A percentile compares a stretch with the other conserved stretches of the same genome.
Conservation (phyloP, 192 early-diverging fungal species). For the Umbelopsis sp. region DNA sequence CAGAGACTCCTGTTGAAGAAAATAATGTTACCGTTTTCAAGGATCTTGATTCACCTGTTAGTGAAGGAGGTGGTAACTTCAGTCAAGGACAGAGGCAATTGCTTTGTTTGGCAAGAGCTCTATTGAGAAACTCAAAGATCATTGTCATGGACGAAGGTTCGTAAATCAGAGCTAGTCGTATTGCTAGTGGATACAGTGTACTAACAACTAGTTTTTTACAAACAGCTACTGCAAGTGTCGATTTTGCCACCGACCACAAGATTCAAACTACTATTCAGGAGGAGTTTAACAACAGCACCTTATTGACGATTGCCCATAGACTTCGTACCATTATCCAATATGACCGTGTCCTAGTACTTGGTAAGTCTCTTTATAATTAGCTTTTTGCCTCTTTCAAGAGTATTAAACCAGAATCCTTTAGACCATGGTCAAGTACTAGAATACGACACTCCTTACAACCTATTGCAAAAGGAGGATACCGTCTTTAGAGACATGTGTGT, state of each 20-base stretch:
- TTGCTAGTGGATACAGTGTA: no score
- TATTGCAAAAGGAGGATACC: conserved; percentile 62
- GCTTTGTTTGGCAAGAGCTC: conserved; percentile 78
- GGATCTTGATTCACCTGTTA: conserved; percentile 49
- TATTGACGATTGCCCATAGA: conserved; percentile 57
- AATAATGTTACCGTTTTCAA: conserved; percentile 21
- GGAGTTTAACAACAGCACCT: conserved; percentile 64
- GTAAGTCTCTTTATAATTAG: conserved; percentile 1
- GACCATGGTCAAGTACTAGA: conserved; percentile 82
- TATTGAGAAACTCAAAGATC: conserved; percentile 59
- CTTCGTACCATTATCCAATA: conserved; percentile 57
- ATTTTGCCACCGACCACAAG: conserved; percentile 79
- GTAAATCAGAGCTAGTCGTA: conserved; percentile 65
- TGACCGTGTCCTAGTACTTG: conserved; percentile 58
- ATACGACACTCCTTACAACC: conserved; percentile 71
- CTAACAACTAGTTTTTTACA: background rate
- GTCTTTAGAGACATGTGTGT: conserved; percentile 79
- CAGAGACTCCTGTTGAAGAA: background rate
- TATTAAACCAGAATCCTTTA: conserved; percentile 28
- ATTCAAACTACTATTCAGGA: conserved; percentile 86
- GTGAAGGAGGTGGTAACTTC: conserved; percentile 77
- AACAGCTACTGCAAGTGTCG: conserved; percentile 84
- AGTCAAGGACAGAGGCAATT: conserved; percentile 86
- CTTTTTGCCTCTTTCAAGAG: background rate
- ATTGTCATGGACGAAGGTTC: conserved; percentile 83